Evolutionary conservation across 805 yeast species (phyloP), one percentile per base, ranked within the genome.

Genomic region (Candida incommunis): DNA sequence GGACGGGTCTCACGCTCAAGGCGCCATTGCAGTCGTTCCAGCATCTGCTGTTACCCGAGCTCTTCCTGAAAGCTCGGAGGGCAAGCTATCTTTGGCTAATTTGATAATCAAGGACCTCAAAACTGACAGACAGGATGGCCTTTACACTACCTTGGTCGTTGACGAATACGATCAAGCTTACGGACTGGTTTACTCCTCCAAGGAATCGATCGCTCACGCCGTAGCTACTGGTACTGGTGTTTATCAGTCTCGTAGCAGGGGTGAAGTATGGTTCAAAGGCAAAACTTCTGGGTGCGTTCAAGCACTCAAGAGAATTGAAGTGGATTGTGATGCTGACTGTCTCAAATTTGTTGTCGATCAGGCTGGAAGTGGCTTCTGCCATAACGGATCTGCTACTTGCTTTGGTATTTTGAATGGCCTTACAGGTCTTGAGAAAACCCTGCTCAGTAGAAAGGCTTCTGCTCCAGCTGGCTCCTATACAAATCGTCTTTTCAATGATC

Each of bases 381-480:
- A 92, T 73, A 71, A 81, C 61, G 78, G 81, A 46, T 78, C 79
- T 34, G 69, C 72, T 51, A 76, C 95, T 9, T 92, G 98, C 61
- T 92, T 92, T 64, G 83, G 92, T 40, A 65, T 70, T 29, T 71
- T 78, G 37, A 53, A 58, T 4, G 97, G 97, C 1, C 64, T 90
- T 43, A 60, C 74, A 11, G 72, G 74, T 49, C 70, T 92, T 50
- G 94, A 88, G 57, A 59, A 66, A 44, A 76, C 85, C 3, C 71
- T 92, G 47, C 60, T 65, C 22, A 72, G 75, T 40, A 76, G 98
- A 59, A 65, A 72, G 45, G 59, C 53, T 11, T 67, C 69, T 55
- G 94, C 97, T 2, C 95, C 95, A 18, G 84, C 71, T 51, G 96
- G 95, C 1, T 88, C 96, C n/a, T 92, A 92, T 67, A 90, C 98